Evolutionary conservation across 208 protist species (phyloP), one percentile per base, ranked within the genome.

Genomic region (Crithidia bombi): DNA sequence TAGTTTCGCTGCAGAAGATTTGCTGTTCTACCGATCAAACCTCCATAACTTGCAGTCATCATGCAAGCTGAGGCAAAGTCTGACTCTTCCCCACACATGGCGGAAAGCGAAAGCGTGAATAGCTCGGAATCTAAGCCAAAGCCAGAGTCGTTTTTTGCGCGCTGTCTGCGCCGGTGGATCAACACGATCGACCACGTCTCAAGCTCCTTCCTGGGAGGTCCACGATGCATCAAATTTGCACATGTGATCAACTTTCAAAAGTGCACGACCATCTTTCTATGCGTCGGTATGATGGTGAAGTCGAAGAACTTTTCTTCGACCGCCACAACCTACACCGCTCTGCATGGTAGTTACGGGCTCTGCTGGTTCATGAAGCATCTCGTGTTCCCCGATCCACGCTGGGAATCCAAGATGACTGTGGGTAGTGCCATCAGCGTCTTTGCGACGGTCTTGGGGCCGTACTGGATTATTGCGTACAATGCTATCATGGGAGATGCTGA

Each of bases 171-270:
- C 17, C 36, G 79, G 64, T 94, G 89, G 89, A 74, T 88, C 30
- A n/a, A 47, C 5, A 51, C 87, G 1, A 28, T 90, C 17, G 75
- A 90, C 38, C 73, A 72, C 21, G 5, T 91, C 14, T 73, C 73
- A 26, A 77, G 25, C 46, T 73, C 78, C 47, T 85, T 89, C 52
- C 63, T 90, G 14, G 85, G 86, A 12, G 90, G 90, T 0, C 86
- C 86, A 21, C 70, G 75, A 33, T 75, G 75, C 41, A 58, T 96
- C 46, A 89, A 89, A 62, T 70, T 89, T 36, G 62, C 84, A 9
- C 77, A 94, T 68, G 80, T 96, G 36, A 80, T 96, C 61, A 94
- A 94, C 56, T 78, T 91, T 61, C 89, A 93, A 56, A 96, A 96
- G 46, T 85, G 91, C 59, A 67, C 50, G 14, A 93, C 89, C 15